A percentile compares a stretch with the other conserved stretches of the same genome.
Evolutionary conservation across 2,329 filamentous ascomycete genomes (phyloP).

Genomic region (Pyrenochaeta sp.): DNA sequence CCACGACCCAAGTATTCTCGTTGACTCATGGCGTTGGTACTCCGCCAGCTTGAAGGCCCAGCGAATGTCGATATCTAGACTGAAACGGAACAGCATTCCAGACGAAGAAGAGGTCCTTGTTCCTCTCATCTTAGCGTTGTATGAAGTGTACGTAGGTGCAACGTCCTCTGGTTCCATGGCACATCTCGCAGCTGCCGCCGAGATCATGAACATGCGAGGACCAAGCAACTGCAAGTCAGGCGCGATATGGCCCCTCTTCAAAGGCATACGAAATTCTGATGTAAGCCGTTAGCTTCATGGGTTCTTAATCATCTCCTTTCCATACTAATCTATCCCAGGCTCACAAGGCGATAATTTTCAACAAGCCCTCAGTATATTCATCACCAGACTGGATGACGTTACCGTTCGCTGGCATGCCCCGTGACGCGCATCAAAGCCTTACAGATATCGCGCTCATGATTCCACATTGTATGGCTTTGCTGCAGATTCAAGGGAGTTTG

Average conservation of each 20-base stretch:
- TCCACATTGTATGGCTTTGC: constrained; percentile 29
- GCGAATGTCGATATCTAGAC: constrained; percentile 28
- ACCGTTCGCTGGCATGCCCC: constrained; percentile 33
- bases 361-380: constrained; percentile 38
- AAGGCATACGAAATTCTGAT: constrained; percentile 39
- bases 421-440: constrained; percentile 37
- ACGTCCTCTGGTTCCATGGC: constrained; percentile 38
- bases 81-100: constrained; percentile 29
- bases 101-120: constrained; percentile 41
- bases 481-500: constrained; percentile 27
- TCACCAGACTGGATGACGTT: constrained; percentile 40
- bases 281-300: constrained; percentile 18
- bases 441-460: constrained; percentile 39
- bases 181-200: constrained; percentile 37
- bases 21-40: constrained; percentile 47
- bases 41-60: constrained; percentile 37
- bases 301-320: background rate
- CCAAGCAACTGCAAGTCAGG: constrained; percentile 36
- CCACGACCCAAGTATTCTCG: constrained; percentile 36
- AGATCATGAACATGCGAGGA: constrained; percentile 44
- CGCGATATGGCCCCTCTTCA: constrained; percentile 37
- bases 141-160: constrained; percentile 42
- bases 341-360: constrained; percentile 37
- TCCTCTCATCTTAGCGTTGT: constrained; percentile 39
- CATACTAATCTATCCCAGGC: constrained; percentile 28